Evolutionary conservation across 257 asterid species (phyloP), one percentile per base, ranked within the genome.

Genomic region (Penstemon newberryi): DNA sequence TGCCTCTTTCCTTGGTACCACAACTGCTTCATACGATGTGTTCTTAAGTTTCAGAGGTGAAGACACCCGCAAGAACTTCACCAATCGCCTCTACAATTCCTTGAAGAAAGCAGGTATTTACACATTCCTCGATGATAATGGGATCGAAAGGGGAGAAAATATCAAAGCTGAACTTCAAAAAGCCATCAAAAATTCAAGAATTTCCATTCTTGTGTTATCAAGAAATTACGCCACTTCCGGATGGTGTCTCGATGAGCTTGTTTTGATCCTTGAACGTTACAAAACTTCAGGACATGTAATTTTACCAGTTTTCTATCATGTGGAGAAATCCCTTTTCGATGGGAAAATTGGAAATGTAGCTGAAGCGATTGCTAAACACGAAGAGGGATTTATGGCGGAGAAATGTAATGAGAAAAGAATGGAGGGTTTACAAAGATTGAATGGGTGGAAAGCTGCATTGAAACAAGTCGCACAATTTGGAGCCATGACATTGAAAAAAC

Each of bases 191-290:
- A 46, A 70, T 13, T 70, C 75, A 8, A 57, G 69, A 36, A 9
- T 61, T 18, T 60, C 75, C 53, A 41, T 70, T 5, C 37, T 70
- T 1, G 11, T 70, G 6, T 33, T 70, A 8, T 70, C 75, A 41
- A 61, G 52, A 51, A 56, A 51, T 9, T 70, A 70, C 36, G 75
- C 58, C 45, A 60, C 6, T 42, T 70, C 75, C 37, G 41, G 63
- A 39, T 70, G 67, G 74, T 69, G 74, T 60, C 74, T 69, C 59
- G 74, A 69, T 37, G 66, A 69, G 12, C 43, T 69, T 18, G 75
- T 41, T 15, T 13, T 60, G 75, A 62, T 70, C 47, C 55, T 70
- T 56, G 69, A 70, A 38, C 18, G 49, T 7, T 61, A 61, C 56
- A 61, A 56, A 45, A 70, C 12, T 5, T 57, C 54, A n/a, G 73